phyloP scores from a whole-genome alignment of 768 basidiomycete genomes.

The Leccinum longicurvipes region DNA sequence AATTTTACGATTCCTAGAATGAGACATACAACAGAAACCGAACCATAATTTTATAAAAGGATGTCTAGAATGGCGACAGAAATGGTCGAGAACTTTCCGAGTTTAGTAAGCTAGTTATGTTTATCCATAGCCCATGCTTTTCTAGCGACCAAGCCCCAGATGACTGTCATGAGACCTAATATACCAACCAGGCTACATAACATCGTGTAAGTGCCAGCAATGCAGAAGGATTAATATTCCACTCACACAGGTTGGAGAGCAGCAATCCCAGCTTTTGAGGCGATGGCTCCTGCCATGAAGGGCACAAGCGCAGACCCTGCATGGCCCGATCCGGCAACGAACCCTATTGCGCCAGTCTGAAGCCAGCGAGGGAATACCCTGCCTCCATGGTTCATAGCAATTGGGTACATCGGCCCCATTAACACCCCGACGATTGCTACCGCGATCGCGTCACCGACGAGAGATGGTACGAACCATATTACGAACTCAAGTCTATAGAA shows the following conservation, averaged over 20 bases:
- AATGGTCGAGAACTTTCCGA: neutral
- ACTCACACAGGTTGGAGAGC: conserved; percentile 49
- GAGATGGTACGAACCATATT: conserved; percentile 66
- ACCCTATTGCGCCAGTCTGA: conserved; percentile 40
- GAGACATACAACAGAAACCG: neutral
- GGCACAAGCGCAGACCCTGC: conserved; percentile 51
- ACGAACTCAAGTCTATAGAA: conserved; percentile 53
- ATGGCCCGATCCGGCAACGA: conserved; percentile 51
- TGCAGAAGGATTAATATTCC: neutral
- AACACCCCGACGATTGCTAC: conserved; percentile 63
- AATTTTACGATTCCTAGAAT: neutral
- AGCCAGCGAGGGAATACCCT: conserved; percentile 36
- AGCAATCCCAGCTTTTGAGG: conserved; percentile 40
- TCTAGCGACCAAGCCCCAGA: conserved; percentile 40
- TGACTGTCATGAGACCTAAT: conserved; percentile 35
- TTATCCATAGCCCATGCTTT: conserved; percentile 8
- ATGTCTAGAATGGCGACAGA: neutral
- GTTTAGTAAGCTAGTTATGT: neutral
- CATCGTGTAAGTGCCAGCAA: neutral
- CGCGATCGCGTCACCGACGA: conserved; percentile 62
- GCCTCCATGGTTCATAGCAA: conserved; percentile 37
- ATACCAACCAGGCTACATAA: conserved; percentile 30
- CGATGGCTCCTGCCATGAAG: conserved; percentile 47
- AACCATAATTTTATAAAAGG: neutral
- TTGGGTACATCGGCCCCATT: conserved; percentile 75